Percentiles rank a stretch among this genome's conserved stretches.
phyloP scores from a whole-genome alignment of 345 rosid species.

The Euphorbia peplus region DNA sequence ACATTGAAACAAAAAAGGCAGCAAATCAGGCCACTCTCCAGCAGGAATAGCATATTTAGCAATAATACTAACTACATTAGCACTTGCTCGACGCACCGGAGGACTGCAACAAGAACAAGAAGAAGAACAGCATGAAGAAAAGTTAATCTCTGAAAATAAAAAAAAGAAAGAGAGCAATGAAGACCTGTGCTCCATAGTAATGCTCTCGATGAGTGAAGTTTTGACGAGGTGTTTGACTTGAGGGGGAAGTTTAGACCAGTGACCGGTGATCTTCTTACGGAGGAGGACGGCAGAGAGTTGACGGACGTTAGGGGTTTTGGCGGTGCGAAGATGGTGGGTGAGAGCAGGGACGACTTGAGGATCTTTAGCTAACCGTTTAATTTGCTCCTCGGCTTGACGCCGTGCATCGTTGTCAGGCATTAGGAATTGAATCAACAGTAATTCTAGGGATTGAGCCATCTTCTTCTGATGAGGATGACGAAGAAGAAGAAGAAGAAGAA shows the following conservation, averaged over 20 bases:
- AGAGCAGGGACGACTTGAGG: slow-evolving; percentile 98
- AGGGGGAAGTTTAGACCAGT: slow-evolving; percentile 94
- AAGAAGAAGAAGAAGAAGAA: not conserved
- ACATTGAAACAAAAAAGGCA: slow-evolving; percentile 85
- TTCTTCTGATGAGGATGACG: too few species aligned
- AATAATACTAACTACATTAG: slow-evolving; percentile 89
- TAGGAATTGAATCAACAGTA: slow-evolving; percentile 85
- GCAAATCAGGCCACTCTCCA: slow-evolving; percentile 96
- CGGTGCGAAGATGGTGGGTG: slow-evolving; percentile 95
- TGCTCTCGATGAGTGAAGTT: slow-evolving; percentile 86
- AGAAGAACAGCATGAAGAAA: not conserved
- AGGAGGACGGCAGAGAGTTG: slow-evolving; percentile 99
- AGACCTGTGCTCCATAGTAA: slow-evolving; percentile 90
- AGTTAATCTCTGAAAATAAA: not conserved
- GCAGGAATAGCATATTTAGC: slow-evolving; percentile 94
- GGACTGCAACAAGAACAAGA: slow-evolving; percentile 46
- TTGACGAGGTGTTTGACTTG: slow-evolving; percentile 77
- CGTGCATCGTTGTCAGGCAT: slow-evolving; percentile 99
- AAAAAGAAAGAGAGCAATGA: not conserved
- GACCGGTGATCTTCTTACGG: slow-evolving; percentile 97
- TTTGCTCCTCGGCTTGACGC: slow-evolving; percentile 97
- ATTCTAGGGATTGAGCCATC: slow-evolving; percentile 94
- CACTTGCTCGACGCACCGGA: slow-evolving; percentile 95
- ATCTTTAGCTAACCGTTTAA: slow-evolving; percentile 89
- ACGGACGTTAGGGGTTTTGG: slow-evolving; percentile 97